Percentiles rank a stretch among this genome's conserved stretches.
Evolutionary conservation across 2,329 filamentous ascomycete species (phyloP).

Genomic region (Talaromyces sp.): DNA sequence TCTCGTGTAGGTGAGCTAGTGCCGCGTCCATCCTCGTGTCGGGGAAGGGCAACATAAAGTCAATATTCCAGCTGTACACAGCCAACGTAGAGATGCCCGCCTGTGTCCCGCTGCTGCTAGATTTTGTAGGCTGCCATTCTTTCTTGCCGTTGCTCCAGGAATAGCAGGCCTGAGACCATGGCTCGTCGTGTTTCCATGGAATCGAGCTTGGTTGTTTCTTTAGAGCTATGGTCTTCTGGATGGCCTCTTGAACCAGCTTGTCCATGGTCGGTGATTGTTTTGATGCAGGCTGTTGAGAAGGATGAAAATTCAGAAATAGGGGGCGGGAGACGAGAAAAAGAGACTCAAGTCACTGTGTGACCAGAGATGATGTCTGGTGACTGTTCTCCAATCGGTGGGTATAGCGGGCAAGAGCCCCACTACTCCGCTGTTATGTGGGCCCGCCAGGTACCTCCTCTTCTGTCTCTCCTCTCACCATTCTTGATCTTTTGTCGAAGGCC

Average conservation of each 20-base stretch:
- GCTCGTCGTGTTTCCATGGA: constrained; percentile 19
- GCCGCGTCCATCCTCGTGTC: constrained; percentile 40
- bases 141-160: constrained; percentile 11
- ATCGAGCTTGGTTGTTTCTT: background rate
- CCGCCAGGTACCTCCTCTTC: too few species aligned
- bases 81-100: background rate
- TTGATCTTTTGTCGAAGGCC: too few species aligned
- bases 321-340: too few species aligned
- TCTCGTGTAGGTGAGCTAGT: constrained; percentile 32
- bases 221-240: background rate
- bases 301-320: too few species aligned
- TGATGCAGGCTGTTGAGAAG: background rate
- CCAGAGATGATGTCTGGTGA: too few species aligned
- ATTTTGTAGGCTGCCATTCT: constrained; percentile 12
- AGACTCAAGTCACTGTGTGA: too few species aligned
- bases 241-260: background rate
- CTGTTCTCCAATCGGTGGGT: too few species aligned
- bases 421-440: too few species aligned
- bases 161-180: constrained; percentile 18
- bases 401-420: too few species aligned
- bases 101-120: background rate
- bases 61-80: constrained; percentile 42
- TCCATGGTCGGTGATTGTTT: background rate
- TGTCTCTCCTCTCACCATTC: too few species aligned
- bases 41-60: constrained; percentile 37